phyloP scores from a whole-genome alignment of 352 stramenopile species.

The Globisporangium spiculum region DNA sequence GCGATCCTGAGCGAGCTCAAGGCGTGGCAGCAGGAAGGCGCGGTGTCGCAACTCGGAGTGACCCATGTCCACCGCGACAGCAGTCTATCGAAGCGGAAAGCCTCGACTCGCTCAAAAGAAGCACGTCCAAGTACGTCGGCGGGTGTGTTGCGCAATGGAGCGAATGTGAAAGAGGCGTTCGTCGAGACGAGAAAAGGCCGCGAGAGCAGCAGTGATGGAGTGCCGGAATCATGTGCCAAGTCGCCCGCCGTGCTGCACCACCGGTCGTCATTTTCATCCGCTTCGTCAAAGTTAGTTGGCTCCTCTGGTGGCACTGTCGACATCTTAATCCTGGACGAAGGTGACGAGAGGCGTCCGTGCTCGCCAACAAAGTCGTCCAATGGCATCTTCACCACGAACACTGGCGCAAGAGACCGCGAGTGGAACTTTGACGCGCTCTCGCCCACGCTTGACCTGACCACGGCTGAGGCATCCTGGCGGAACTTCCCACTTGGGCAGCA shows the following conservation, averaged over 20 bases:
- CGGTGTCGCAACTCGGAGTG: conserved; percentile 38
- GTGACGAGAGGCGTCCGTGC: conserved; percentile 39
- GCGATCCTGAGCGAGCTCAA: conserved; percentile 65
- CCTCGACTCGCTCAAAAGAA: conserved; percentile 7
- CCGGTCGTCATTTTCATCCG: conserved; percentile 11
- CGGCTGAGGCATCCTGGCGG: conserved; percentile 30
- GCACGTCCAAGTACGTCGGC: conserved; percentile 49
- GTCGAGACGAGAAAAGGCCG: conserved; percentile 25
- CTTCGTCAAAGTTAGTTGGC: conserved; percentile 6
- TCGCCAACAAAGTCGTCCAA: conserved; percentile 49
- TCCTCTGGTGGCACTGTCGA: conserved; percentile 29
- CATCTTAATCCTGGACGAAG: conserved; percentile 57
- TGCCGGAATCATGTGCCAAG: not conserved
- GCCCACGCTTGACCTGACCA: conserved; percentile 46
- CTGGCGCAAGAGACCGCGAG: conserved; percentile 23
- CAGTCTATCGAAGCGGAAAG: conserved; percentile 23
- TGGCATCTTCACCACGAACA: conserved; percentile 39
- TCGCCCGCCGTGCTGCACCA: conserved; percentile 6
- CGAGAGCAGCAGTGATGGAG: not conserved
- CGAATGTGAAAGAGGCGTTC: conserved; percentile 52
- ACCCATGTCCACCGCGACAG: conserved; percentile 14
- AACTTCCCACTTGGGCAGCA: conserved; percentile 20
- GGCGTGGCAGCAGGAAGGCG: conserved; percentile 62
- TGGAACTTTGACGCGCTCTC: conserved; percentile 66
- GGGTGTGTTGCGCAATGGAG: conserved; percentile 39